These are phyloP conservation scores for Hebeloma cylindrosporum DNA, from an alignment of 768 basidiomycete genomes.

Conservation along the genomic window DNA sequence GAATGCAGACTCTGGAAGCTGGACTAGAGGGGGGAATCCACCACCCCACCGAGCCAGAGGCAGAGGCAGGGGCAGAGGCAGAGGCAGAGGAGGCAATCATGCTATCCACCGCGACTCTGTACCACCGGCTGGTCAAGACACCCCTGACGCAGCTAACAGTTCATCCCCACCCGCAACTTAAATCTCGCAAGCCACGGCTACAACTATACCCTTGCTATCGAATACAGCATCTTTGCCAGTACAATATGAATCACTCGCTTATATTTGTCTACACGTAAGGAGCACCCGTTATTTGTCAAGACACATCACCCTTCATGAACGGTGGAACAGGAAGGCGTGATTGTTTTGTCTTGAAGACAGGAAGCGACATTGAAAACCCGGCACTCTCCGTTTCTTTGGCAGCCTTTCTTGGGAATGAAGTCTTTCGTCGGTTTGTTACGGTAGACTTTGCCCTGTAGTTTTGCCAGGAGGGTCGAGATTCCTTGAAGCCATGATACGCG, in stretches of 20 bases:
- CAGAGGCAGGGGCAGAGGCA: conserved; percentile 18
- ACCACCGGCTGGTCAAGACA: background rate
- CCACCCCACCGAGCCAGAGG: conserved; percentile 12
- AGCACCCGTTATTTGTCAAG: background rate
- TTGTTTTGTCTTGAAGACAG: conserved; percentile 9
- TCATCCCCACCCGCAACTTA: too few species aligned
- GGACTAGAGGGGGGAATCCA: conserved; percentile 18
- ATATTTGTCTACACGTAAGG: too few species aligned
- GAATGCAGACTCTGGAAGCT: conserved; percentile 9
- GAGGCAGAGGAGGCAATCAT: conserved; percentile 10
- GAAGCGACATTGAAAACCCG: conserved; percentile 5
- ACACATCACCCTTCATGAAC: conserved; percentile 2
- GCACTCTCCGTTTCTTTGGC: conserved; percentile 12
- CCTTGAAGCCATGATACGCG: conserved; percentile 5
- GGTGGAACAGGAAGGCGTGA: conserved; percentile 15
- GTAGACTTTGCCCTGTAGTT: conserved; percentile 6
- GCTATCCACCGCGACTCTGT: conserved; percentile 2
- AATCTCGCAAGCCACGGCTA: too few species aligned
- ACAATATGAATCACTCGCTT: too few species aligned
- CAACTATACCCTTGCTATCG: conserved; percentile 5
- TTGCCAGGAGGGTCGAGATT: conserved; percentile 17
- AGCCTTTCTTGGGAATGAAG: background rate
- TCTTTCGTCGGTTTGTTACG: background rate
- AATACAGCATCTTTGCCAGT: too few species aligned
- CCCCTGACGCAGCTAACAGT: background rate